phyloP scores from a whole-genome alignment of 306 rosid genomes.

The Ormosia emarginata region DNA sequence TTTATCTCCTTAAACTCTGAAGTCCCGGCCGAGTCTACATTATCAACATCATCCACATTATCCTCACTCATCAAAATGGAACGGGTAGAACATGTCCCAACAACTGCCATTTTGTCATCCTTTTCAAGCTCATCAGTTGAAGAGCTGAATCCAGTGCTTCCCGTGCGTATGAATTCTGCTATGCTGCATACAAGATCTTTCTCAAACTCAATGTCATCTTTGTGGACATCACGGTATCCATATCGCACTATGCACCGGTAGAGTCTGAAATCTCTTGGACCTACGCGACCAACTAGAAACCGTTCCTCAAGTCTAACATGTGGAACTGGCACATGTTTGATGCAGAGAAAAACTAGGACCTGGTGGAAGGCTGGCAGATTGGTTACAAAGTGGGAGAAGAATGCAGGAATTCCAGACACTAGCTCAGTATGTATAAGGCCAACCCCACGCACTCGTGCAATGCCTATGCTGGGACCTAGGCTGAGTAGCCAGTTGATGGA shows the following conservation, averaged over 20 bases:
- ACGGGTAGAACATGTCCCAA: constrained; percentile 61
- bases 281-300: constrained; percentile 77
- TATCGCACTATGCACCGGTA: constrained; percentile 85
- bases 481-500: constrained; percentile 80
- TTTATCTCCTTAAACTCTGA: constrained; percentile 57
- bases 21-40: constrained; percentile 18
- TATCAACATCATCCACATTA: neutral
- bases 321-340: constrained; percentile 84
- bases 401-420: constrained; percentile 84
- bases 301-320: constrained; percentile 75
- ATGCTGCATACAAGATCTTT: constrained; percentile 81
- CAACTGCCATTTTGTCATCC: constrained; percentile 58
- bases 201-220: constrained; percentile 82
- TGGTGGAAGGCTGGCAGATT: constrained; percentile 96
- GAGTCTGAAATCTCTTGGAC: constrained; percentile 66
- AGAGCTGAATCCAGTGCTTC: constrained; percentile 4
- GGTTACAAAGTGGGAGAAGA: constrained; percentile 92
- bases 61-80: constrained; percentile 44
- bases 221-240: constrained; percentile 81
- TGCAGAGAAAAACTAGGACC: constrained; percentile 90
- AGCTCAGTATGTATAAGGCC: constrained; percentile 84
- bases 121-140: constrained; percentile 31
- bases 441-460: constrained; percentile 80
- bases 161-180: constrained; percentile 75
- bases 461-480: constrained; percentile 78